Evolutionary conservation across 257 asterid genomes (phyloP).

Genomic region (Cruciata laevipes): DNA sequence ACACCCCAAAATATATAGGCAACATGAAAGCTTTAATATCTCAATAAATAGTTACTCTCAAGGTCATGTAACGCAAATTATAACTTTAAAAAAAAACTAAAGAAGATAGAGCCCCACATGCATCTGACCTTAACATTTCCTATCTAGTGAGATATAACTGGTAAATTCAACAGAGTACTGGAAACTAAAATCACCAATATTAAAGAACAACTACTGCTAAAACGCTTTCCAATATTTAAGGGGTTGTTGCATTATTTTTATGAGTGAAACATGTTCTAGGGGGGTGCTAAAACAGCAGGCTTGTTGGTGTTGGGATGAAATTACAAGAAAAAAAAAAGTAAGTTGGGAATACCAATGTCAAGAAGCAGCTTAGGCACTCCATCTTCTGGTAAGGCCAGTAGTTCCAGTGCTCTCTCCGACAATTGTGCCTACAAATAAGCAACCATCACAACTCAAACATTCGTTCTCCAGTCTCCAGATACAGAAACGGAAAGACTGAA

Average conservation of each 20-base stretch:
- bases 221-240: neutral
- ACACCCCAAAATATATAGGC: neutral
- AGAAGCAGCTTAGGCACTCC: conserved; percentile 72
- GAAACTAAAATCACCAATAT: too few relatives aligned
- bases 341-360: conserved; percentile 57
- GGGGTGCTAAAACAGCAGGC: too few relatives aligned
- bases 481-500: neutral
- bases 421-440: conserved; percentile 50
- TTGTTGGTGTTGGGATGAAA: too few relatives aligned
- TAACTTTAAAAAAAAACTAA: too few relatives aligned
- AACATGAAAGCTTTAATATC: neutral
- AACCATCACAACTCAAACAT: too few relatives aligned
- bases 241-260: too few relatives aligned
- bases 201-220: too few relatives aligned
- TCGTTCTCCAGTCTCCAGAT: neutral
- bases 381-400: conserved; percentile 80
- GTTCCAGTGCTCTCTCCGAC: conserved; percentile 87
- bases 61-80: too few relatives aligned
- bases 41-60: neutral
- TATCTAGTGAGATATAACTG: neutral
- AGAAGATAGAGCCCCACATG: neutral
- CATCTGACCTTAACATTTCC: neutral
- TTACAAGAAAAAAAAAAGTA: neutral
- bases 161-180: too few relatives aligned
- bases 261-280: neutral